These are phyloP conservation scores for Neolentinus lepideus DNA, from an alignment of 1,284 basidiomycete species.

Conservation along the genomic window DNA sequence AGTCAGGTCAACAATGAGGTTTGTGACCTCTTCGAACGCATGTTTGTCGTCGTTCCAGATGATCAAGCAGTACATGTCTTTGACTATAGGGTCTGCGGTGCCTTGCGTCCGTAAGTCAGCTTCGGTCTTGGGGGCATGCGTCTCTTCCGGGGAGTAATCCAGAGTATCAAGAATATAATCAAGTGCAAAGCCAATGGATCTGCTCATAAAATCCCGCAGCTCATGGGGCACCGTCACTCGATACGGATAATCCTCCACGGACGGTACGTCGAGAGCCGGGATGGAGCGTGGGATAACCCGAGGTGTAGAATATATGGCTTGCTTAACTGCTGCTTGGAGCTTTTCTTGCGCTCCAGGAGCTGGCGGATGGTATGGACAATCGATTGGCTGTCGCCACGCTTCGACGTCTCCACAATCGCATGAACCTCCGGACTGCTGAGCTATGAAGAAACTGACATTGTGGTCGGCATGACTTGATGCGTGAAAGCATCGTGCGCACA, in stretches of 20 bases:
- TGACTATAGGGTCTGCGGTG: conserved; percentile 66
- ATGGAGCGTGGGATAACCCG: conserved; percentile 25
- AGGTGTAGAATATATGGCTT: conserved; percentile 20
- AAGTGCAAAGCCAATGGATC: conserved; percentile 71
- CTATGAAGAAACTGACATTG: conserved; percentile 87
- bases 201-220: conserved; percentile 64
- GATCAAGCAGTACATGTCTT: conserved; percentile 79
- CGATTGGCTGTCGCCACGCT: conserved; percentile 67
- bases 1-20: conserved; percentile 68
- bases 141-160: conserved; percentile 81
- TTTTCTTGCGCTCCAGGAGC: conserved; percentile 16
- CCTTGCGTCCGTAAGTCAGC: conserved; percentile 66
- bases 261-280: conserved; percentile 41
- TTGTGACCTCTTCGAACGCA: conserved; percentile 85
- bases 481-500: conserved; percentile 86
- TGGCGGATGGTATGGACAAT: conserved; percentile 66
- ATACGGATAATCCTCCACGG: conserved; percentile 51
- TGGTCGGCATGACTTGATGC: conserved; percentile 78
- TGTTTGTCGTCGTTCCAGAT: conserved; percentile 99
- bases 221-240: conserved; percentile 52
- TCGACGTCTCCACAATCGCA: conserved; percentile 91
- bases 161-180: conserved; percentile 85
- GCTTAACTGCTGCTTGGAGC: not conserved
- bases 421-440: conserved; percentile 84
- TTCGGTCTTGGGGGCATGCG: conserved; percentile 59